Evolutionary conservation across 805 yeast genomes (phyloP), one percentile per base, ranked within the genome.

Genomic region (Candida germanica): DNA sequence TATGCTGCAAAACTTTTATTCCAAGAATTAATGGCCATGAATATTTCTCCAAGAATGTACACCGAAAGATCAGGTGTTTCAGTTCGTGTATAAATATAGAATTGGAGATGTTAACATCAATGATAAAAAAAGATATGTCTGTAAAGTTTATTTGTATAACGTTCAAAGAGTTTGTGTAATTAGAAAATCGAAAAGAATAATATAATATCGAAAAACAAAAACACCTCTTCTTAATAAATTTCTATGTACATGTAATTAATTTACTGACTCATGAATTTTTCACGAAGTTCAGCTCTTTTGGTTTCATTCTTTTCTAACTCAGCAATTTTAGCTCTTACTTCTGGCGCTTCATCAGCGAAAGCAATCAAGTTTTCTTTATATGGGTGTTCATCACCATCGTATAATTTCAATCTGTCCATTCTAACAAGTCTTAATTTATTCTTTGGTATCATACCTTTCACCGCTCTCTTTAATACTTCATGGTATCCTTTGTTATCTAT

Each of bases 1-100:
- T 93, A 93, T 61, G 99, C 99, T 31, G 98, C 98, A 36, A 93
- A 93, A 69, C 75, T 93, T 58, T 70, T 93, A 61, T 93, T 93
- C 87, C 99, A 93, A 70, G 99, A 93, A 69, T 77, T 93, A 58
- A 93, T 93, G 98, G 96, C 98, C 27, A 93, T 93, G 99, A 93
- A 93, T 64, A 93, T 93, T 54, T 84, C 96, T 14, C 98, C 98
- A 37, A 81, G 98, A 67, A 66, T 91, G 70, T 91, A 91, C 64
- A 87, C 98, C n/a, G 96, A 91, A 50, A 79, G 89, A 50, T 78
- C 88, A 8, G 85, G 83, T 5, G 65, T 71, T 11, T 61, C 72
- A 32, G 61, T 65, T 31, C 58, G 73, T 23, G 47, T 38, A 30
- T 43, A 31, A 31, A 24, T 12, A 17, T 19, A 29, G 18, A n/a